Percentiles rank a stretch among this genome's conserved stretches.
phyloP scores from a whole-genome alignment of 2,329 filamentous ascomycete genomes.

The Fusarium chlamydosporum region DNA sequence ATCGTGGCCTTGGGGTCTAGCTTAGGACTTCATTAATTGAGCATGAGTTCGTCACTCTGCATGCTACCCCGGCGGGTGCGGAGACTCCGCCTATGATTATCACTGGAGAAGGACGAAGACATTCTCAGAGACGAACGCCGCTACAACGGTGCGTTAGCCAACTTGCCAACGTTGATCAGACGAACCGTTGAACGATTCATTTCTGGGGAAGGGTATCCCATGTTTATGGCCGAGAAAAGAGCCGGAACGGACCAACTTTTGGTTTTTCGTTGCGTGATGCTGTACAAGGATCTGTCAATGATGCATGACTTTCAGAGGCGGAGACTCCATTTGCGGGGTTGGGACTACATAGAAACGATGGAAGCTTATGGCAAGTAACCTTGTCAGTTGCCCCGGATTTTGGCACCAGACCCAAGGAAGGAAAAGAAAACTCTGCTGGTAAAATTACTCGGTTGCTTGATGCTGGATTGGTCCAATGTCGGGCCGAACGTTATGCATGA shows the following conservation, averaged over 20 bases:
- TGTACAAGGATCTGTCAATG: slow-evolving; percentile 12
- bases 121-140: background rate
- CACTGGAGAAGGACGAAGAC: background rate
- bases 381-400: slow-evolving; percentile 19
- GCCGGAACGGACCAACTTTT: slow-evolving; percentile 27
- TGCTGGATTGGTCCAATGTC: slow-evolving; percentile 22
- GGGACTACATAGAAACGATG: background rate
- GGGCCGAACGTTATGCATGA: slow-evolving; percentile 35
- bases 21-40: background rate
- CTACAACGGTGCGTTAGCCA: background rate
- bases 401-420: background rate
- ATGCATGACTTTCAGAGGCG: slow-evolving; percentile 9
- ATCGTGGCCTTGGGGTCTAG: background rate
- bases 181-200: background rate
- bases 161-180: background rate
- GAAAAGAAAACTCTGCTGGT: background rate
- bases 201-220: background rate
- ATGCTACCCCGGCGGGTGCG: slow-evolving; percentile 20
- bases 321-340: slow-evolving; percentile 36
- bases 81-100: slow-evolving; percentile 29
- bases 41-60: slow-evolving; percentile 17
- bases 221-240: slow-evolving; percentile 41
- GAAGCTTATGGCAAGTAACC: background rate
- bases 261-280: slow-evolving; percentile 18
- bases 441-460: slow-evolving; percentile 12